These are phyloP conservation scores for Postia placenta DNA, from an alignment of 768 basidiomycete genomes.

Conservation along the genomic window DNA sequence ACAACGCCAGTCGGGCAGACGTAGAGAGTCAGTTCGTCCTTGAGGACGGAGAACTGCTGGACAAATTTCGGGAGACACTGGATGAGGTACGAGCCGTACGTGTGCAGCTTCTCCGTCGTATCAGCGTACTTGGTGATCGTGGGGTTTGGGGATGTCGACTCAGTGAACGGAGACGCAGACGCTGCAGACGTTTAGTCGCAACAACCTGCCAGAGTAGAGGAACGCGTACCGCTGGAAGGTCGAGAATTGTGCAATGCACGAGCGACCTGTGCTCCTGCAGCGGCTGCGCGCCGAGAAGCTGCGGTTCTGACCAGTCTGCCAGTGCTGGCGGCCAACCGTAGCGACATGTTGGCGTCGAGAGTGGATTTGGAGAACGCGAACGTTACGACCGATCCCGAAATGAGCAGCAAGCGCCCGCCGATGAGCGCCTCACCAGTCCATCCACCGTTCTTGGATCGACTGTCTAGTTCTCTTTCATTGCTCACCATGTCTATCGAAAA, in stretches of 20 bases:
- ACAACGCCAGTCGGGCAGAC: conserved; percentile 74
- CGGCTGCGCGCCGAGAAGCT: conserved; percentile 27
- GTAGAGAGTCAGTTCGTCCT: conserved; percentile 93
- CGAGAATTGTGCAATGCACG: conserved; percentile 43
- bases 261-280: conserved; percentile 20
- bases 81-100: conserved; percentile 88
- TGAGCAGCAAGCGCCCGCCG: neutral
- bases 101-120: conserved; percentile 75
- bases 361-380: neutral
- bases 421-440: no score
- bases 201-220: no score
- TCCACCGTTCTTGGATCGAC: no score
- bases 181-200: conserved; percentile 32
- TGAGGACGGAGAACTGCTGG: conserved; percentile 95
- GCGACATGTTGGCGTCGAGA: conserved; percentile 31
- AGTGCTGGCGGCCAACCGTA: conserved; percentile 35
- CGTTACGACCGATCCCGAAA: neutral
- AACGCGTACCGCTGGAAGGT: neutral
- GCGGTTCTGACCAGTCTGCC: conserved; percentile 37
- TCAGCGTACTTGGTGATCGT: conserved; percentile 65
- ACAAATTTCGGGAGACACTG: conserved; percentile 95
- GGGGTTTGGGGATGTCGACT: conserved; percentile 86
- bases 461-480: neutral
- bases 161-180: conserved; percentile 75
- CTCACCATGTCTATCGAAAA: neutral